These are phyloP conservation scores for Stipa capillata DNA, from an alignment of 176 grass and related monocot genomes.

Conservation along the genomic window DNA sequence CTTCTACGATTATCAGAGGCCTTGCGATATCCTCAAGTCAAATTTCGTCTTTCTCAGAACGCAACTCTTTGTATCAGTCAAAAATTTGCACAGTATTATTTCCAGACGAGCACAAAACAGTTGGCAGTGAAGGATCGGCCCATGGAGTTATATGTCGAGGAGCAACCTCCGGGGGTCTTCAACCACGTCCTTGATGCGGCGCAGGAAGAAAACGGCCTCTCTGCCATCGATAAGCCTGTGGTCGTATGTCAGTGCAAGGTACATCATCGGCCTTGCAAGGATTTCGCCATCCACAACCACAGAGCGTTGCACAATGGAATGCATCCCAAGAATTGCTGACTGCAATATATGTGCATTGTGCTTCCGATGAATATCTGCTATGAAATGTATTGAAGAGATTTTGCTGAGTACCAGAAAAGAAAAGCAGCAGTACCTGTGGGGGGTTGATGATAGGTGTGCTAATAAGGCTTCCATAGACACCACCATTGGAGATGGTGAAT, in stretches of 20 bases:
- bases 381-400: background rate
- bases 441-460: slow-evolving; percentile 89
- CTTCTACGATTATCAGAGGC: slow-evolving; percentile 1
- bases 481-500: slow-evolving; percentile 87
- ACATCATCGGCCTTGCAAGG: slow-evolving; percentile 76
- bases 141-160: slow-evolving; percentile 42
- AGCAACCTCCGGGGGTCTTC: slow-evolving; percentile 79
- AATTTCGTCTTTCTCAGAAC: slow-evolving; percentile 2
- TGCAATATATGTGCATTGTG: slow-evolving; percentile 1
- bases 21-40: slow-evolving; percentile 9
- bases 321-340: slow-evolving; percentile 87
- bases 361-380: background rate
- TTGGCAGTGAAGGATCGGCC: background rate
- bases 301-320: slow-evolving; percentile 63
- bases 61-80: slow-evolving; percentile 27
- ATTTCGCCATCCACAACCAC: slow-evolving; percentile 59
- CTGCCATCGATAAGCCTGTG: slow-evolving; percentile 79
- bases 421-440: slow-evolving; percentile 45
- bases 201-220: slow-evolving; percentile 77
- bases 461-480: slow-evolving; percentile 81
- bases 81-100: slow-evolving; percentile 61
- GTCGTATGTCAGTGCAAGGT: slow-evolving; percentile 65
- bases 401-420: background rate
- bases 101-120: slow-evolving; percentile 34
- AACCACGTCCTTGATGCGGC: slow-evolving; percentile 80